A percentile compares a stretch with the other conserved stretches of the same genome.
Conservation (phyloP, 495 filamentous ascomycete species). For the Penicillium crystallinum region DNA sequence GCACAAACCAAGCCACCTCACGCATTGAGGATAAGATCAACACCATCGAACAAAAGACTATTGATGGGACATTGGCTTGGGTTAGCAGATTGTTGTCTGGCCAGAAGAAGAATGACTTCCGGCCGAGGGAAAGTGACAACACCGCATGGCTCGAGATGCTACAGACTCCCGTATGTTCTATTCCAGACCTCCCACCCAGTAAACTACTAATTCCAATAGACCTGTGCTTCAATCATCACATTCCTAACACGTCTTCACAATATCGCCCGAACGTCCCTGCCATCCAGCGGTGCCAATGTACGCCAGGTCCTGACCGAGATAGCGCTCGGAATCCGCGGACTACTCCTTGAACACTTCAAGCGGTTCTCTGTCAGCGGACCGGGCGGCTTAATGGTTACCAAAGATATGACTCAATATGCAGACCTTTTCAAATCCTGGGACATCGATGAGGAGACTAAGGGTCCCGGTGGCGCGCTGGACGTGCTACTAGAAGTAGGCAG, state of each 20-base stretch:
- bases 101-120: conserved; percentile 91
- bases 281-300: conserved; percentile 66
- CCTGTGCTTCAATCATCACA: conserved; percentile 69
- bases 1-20: conserved; percentile 63
- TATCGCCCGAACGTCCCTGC: conserved; percentile 59
- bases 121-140: conserved; percentile 79
- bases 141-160: conserved; percentile 69
- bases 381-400: conserved; percentile 89
- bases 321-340: conserved; percentile 65
- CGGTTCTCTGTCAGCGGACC: conserved; percentile 86
- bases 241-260: conserved; percentile 67
- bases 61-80: conserved; percentile 81
- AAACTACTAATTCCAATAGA: conserved; percentile 30
- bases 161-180: conserved; percentile 60
- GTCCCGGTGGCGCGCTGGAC: conserved; percentile 66
- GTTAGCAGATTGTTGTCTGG: conserved; percentile 63
- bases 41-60: conserved; percentile 74
- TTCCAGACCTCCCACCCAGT: not conserved
- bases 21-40: conserved; percentile 87
- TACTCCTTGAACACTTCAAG: conserved; percentile 89
- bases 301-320: conserved; percentile 78
- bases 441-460: conserved; percentile 54
- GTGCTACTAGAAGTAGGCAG: conserved; percentile 90
- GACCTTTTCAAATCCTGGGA: conserved; percentile 77
- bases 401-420: conserved; percentile 90